These are phyloP conservation scores for Trifolium repens DNA, from an alignment of 306 rosid species.

Conservation along the genomic window DNA sequence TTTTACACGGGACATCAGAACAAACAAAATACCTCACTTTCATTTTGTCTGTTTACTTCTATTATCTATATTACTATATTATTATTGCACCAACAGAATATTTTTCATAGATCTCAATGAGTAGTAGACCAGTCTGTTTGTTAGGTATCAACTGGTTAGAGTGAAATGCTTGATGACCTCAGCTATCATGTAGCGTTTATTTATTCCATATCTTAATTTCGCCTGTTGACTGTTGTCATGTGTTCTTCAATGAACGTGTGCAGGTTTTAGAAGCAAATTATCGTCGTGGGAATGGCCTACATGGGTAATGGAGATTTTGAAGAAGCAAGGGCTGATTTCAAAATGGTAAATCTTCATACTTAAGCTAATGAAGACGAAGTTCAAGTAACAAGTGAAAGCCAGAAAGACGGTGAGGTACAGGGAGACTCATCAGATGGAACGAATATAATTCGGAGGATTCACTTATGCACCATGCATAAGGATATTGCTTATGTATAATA, in stretches of 20 bases:
- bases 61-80: no score
- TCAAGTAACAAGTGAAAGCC: slow-evolving; percentile 49
- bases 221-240: background rate
- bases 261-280: slow-evolving; percentile 95
- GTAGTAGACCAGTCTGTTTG: no score
- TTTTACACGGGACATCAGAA: no score
- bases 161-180: slow-evolving; percentile 35
- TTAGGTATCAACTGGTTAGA: background rate
- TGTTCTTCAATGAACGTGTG: slow-evolving; percentile 37
- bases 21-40: no score
- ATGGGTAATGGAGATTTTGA: slow-evolving; percentile 84
- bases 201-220: slow-evolving; percentile 37
- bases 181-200: slow-evolving; percentile 11
- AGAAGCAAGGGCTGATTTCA: slow-evolving; percentile 84
- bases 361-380: slow-evolving; percentile 46
- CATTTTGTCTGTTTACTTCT: no score
- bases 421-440: slow-evolving; percentile 3
- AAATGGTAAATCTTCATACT: slow-evolving; percentile 57
- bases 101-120: no score
- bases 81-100: no score
- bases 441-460: no score
- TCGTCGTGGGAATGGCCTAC: slow-evolving; percentile 99
- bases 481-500: no score
- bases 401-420: slow-evolving; percentile 44
- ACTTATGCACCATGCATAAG: no score